phyloP scores from a whole-genome alignment of 805 yeast genomes.

The Gaillardinia entomophila region DNA sequence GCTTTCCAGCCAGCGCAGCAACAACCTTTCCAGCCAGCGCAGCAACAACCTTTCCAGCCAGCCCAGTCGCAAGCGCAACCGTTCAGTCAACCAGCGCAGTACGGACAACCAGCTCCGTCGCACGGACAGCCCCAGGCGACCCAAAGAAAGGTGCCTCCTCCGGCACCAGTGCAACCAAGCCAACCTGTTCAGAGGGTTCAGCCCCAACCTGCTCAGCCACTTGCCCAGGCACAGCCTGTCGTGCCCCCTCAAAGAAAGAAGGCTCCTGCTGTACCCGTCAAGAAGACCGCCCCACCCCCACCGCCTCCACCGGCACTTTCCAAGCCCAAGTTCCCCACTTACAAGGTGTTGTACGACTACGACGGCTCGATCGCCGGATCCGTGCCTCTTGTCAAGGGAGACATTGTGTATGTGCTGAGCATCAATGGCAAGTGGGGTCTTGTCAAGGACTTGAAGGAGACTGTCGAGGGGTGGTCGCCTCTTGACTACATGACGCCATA shows the following conservation, averaged over 20 bases:
- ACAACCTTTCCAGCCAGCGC: conserved; percentile 15
- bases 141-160: conserved; percentile 9
- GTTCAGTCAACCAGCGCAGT: conserved; percentile 12
- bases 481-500: conserved; percentile 75
- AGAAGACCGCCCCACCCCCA: conserved; percentile 40
- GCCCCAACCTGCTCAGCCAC: conserved; percentile 9
- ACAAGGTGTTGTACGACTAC: conserved; percentile 81
- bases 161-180: conserved; percentile 11
- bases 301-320: conserved; percentile 40
- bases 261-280: conserved; percentile 62
- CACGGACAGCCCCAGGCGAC: conserved; percentile 2
- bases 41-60: conserved; percentile 15
- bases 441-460: conserved; percentile 69
- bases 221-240: conserved; percentile 9
- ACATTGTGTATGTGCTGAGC: conserved; percentile 63
- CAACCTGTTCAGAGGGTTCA: conserved; percentile 4
- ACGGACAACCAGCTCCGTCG: conserved; percentile 9
- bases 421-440: conserved; percentile 93
- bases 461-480: conserved; percentile 95
- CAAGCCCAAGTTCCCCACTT: conserved; percentile 68
- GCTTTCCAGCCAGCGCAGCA: conserved; percentile 8
- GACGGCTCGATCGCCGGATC: conserved; percentile 82
- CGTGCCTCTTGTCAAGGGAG: conserved; percentile 71
- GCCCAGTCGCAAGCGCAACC: conserved; percentile 10
- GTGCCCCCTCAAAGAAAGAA: conserved; percentile 24